These are phyloP conservation scores for Mortierella sp. DNA, from an alignment of 371 early-diverging fungal species.

Conservation along the genomic window DNA sequence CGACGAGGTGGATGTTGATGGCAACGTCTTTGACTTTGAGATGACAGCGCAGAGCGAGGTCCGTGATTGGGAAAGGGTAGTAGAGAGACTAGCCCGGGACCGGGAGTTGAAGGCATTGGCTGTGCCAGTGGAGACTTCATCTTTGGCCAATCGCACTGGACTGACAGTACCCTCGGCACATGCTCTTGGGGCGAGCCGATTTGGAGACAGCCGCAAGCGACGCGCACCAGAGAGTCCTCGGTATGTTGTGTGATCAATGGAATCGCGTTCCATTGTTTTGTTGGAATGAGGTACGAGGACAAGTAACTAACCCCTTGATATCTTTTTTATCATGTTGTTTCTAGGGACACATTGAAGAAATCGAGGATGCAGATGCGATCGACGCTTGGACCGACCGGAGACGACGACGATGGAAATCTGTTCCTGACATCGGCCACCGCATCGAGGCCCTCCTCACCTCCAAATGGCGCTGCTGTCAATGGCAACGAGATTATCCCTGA, in stretches of 20 bases:
- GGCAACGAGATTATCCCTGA: neutral
- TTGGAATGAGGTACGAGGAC: neutral
- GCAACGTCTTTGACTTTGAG: conserved; percentile 31
- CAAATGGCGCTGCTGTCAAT: neutral
- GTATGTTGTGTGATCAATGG: neutral
- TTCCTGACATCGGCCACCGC: neutral
- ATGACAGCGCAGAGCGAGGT: conserved; percentile 19
- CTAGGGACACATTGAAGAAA: conserved; percentile 18
- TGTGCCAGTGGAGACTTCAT: conserved; percentile 3
- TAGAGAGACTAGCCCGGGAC: conserved; percentile 16
- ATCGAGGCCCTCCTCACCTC: neutral
- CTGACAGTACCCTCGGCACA: neutral
- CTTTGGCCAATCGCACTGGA: neutral
- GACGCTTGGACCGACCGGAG: neutral
- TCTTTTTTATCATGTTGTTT: neutral
- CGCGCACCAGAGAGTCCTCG: conserved; percentile 27
- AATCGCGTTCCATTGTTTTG: neutral
- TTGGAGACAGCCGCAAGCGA: conserved; percentile 36
- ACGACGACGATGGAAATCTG: conserved; percentile 10
- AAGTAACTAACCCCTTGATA: neutral
- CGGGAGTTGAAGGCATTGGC: conserved; percentile 22
- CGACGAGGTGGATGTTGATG: conserved; percentile 41
- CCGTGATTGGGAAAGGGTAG: conserved; percentile 22
- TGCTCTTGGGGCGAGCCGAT: neutral
- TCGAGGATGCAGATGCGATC: conserved; percentile 6